Evolutionary conservation across 495 filamentous ascomycete species (phyloP).

Genomic region (Penicillium canescens): DNA sequence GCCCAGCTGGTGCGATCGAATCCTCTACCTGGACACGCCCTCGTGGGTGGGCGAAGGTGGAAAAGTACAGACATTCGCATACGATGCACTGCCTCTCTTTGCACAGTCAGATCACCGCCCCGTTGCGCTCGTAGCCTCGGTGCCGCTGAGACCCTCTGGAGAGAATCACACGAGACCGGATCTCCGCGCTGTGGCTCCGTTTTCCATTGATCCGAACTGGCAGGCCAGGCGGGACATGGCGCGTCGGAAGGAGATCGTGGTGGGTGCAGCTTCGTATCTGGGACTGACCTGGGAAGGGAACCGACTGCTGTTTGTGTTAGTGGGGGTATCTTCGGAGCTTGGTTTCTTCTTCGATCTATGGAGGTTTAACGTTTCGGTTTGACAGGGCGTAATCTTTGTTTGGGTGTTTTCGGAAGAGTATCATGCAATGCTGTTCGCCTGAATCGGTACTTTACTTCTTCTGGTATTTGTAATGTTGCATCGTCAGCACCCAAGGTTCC

Average conservation of each 20-base stretch:
- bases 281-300: conserved; percentile 62
- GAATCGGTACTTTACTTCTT: neutral
- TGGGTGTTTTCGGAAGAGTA: neutral
- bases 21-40: conserved; percentile 73
- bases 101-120: conserved; percentile 82
- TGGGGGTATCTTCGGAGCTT: conserved; percentile 43
- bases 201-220: conserved; percentile 56
- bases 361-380: conserved; percentile 5
- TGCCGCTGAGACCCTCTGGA: conserved; percentile 49
- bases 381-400: no score
- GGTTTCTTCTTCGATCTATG: conserved; percentile 44
- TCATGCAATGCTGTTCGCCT: conserved; percentile 5
- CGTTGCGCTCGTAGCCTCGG: conserved; percentile 64
- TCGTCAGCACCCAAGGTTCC: neutral
- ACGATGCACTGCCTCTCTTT: conserved; percentile 73
- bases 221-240: conserved; percentile 46
- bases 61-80: conserved; percentile 53
- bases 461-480: neutral
- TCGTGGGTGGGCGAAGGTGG: conserved; percentile 38
- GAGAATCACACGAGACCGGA: conserved; percentile 20
- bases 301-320: conserved; percentile 44
- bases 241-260: conserved; percentile 56
- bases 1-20: conserved; percentile 93
- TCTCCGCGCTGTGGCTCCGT: conserved; percentile 44
- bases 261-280: conserved; percentile 57